Evolutionary conservation across 1,284 basidiomycete genomes (phyloP), one percentile per base, ranked within the genome.

Genomic region (Phaffia rhodozyma): DNA sequence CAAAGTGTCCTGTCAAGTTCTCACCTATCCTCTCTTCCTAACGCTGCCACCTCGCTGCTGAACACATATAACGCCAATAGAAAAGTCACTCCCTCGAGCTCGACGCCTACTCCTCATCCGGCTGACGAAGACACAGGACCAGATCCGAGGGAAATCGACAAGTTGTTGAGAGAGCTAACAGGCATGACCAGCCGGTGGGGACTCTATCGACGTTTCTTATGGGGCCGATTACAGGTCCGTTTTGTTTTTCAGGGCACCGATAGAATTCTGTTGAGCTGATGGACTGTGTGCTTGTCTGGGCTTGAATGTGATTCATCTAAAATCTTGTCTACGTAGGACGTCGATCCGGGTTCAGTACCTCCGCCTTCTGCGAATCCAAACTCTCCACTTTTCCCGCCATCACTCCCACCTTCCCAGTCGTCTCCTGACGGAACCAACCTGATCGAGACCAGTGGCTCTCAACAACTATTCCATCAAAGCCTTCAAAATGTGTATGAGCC

Each of bases 131-230:
- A 86, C 2, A 43, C 38, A 0, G 75, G 75, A 9, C 79, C 89
- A 0, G 92, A 97, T 73, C 85, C 87, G 18, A 81, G 91, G 61
- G 92, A 97, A 71, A 85, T 96, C 7, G 94, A 98, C 76, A 87
- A 86, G 68, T 79, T 91, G 0, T 73, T 97, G 20, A 85, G 86
- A 6, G 96, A 98, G 76, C 78, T 89, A 4, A 85, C 91, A 18
- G 86, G 86, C 6, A 90, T 99, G 82, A 84, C 87, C 47, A 86
- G 91, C 7, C 80, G 94, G 61, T 98, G 94, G 93, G 84, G 85
- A 63, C 76, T 97, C 62, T 96, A 97, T 76, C 82, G 86, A 60
- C 85, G 89, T 59, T 99, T 97, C 72, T 77, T 98, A 49, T 78
- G 83, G 54, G 85, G 87, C 63, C 81, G 86, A 51, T 75, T 92